Base-by-base conservation (phyloP, 2,329 filamentous ascomycete species). In the Fusarium metavorans region DNA sequence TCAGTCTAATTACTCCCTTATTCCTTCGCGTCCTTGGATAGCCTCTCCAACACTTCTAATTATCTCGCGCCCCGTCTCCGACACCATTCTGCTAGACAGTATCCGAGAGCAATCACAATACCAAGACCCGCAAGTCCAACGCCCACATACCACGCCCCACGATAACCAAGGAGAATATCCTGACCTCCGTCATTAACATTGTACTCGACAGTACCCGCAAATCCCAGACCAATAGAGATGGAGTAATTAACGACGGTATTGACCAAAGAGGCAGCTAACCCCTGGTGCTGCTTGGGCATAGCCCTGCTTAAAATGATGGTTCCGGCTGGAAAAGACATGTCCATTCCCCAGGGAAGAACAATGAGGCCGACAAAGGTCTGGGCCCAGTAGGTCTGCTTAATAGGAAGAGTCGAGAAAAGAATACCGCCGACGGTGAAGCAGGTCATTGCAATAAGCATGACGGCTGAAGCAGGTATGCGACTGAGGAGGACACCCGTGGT, bases 191-290 rank as follows among this genome's bases (percentile, higher is more conserved):
- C 43, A 58, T 79, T 80, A 1, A 82, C 75, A 13, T 81, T 78
- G 2, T 77, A 78, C 75, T 92, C 89, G 14, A 92, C 86, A 0
- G 89, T 92, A 0, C 90, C 90, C 0, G 90, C 90, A 43, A 93
- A 86, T 0, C 91, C 91, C 0, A 93, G 82, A 0, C 89, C 90
- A 14, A 92, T 80, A 1, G 88, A 89, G 43, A 92, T 92, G 68
- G 86, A 87, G 77, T 92, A 93, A 79, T 93, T 92, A 71, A 92
- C 87, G 41, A 91, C 83, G 0, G 90, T 92, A 65, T 87, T 88
- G 58, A 92, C 87, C 20, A 92, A 80, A 23, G 84, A 87, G 32
- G 82, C 83, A 7, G 80, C 83, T 14, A 84, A 80, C 20, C 84
- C 83, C 76, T 85, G 82, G 70, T 87, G 81, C 60, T 81, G 78